These are phyloP conservation scores for Emmonsiellopsis sp. DNA, from an alignment of 2,329 filamentous ascomycete genomes.

Conservation along the genomic window DNA sequence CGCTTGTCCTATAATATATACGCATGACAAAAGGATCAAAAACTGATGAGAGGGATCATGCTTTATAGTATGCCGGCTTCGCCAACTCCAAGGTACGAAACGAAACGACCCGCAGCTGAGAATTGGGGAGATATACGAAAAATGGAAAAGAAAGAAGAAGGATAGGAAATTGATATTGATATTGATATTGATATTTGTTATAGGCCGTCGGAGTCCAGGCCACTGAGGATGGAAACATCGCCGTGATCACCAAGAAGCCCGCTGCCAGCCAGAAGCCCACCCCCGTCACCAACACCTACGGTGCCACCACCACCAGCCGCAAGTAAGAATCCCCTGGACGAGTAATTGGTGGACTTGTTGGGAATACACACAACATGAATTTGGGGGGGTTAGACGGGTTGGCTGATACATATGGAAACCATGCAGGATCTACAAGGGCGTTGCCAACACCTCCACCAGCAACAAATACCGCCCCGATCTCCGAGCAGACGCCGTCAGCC, in stretches of 20 bases:
- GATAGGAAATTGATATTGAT: background rate
- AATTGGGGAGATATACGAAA: background rate
- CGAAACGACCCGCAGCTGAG: too few relatives aligned
- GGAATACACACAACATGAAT: too few relatives aligned
- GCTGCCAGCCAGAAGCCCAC: constrained; percentile 64
- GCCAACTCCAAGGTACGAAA: constrained; percentile 77
- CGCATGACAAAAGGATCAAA: background rate
- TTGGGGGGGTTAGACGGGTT: too few relatives aligned
- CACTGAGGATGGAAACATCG: constrained; percentile 69
- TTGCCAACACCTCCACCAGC: constrained; percentile 77
- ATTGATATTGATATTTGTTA: constrained; percentile 4
- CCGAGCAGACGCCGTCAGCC: constrained; percentile 69
- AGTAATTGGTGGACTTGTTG: too few relatives aligned
- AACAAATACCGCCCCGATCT: constrained; percentile 76
- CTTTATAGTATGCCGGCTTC: constrained; percentile 71
- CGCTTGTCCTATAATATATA: background rate
- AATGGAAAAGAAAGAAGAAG: too few relatives aligned
- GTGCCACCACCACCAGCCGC: constrained; percentile 63
- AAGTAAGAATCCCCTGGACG: constrained; percentile 48
- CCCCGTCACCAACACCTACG: constrained; percentile 59
- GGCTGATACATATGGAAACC: constrained; percentile 12
- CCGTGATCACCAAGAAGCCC: constrained; percentile 77
- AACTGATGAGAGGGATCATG: constrained; percentile 2
- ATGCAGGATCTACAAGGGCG: constrained; percentile 72
- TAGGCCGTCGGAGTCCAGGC: constrained; percentile 75